These are phyloP conservation scores for Phytophthora foliorum DNA, from an alignment of 352 stramenopile species.

Conservation along the genomic window DNA sequence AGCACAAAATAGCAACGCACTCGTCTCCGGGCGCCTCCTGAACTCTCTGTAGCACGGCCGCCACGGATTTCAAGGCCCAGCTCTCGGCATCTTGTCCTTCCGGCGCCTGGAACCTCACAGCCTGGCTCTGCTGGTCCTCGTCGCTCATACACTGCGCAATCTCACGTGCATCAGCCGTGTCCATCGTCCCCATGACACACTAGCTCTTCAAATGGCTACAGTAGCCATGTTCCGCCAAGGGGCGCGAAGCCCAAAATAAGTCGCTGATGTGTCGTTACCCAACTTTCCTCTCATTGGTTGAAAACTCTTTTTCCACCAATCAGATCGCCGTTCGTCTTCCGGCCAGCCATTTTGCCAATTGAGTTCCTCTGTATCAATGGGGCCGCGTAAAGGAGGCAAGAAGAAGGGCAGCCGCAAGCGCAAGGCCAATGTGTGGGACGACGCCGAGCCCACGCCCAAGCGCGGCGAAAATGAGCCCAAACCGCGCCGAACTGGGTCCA, in stretches of 20 bases:
- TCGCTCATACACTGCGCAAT: constrained; percentile 56
- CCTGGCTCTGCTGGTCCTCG: constrained; percentile 29
- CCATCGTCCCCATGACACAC: constrained; percentile 30
- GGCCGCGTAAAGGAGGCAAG: constrained; percentile 44
- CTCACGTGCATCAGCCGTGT: constrained; percentile 44
- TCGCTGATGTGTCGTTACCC: constrained; percentile 16
- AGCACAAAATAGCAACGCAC: too few relatives aligned
- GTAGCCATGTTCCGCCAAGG: constrained; percentile 38
- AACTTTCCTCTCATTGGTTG: constrained; percentile 9
- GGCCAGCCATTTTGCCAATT: constrained; percentile 57
- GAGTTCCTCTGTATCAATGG: too few relatives aligned
- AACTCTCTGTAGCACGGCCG: constrained; percentile 51
- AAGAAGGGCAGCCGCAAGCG: constrained; percentile 59
- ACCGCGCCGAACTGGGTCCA: constrained; percentile 46
- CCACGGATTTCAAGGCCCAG: constrained; percentile 40
- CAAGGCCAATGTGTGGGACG: constrained; percentile 65
- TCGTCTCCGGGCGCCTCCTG: constrained; percentile 50
- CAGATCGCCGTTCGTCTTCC: not conserved
- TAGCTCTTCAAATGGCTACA: constrained; percentile 14
- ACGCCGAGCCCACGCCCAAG: constrained; percentile 41
- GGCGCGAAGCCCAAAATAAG: constrained; percentile 28
- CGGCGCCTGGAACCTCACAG: constrained; percentile 7
- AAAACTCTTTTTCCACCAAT: constrained; percentile 35
- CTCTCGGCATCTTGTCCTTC: constrained; percentile 23
- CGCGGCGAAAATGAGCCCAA: constrained; percentile 29